A percentile compares a stretch with the other conserved stretches of the same genome.
phyloP scores from a whole-genome alignment of 345 rosid species.

The Hirschfeldia incana region DNA sequence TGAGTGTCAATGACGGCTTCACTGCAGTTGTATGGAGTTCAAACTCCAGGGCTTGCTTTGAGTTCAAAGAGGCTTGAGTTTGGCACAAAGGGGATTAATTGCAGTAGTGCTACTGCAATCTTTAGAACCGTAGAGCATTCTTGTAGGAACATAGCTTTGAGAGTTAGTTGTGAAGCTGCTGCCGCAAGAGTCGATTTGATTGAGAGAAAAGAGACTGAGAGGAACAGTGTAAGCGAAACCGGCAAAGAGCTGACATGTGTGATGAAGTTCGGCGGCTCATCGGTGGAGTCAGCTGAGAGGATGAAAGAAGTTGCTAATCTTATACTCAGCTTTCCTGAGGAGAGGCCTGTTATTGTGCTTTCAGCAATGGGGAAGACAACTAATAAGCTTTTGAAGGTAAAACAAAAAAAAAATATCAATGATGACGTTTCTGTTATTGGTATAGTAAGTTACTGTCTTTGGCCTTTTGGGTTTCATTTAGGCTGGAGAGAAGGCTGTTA shows the following conservation, averaged over 20 bases:
- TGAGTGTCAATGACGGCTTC: slow-evolving; percentile 24
- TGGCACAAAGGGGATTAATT: slow-evolving; percentile 14
- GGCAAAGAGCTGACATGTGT: slow-evolving; percentile 51
- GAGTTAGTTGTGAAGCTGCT: slow-evolving; percentile 38
- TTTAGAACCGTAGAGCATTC: slow-evolving; percentile 37
- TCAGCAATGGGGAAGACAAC: slow-evolving; percentile 97
- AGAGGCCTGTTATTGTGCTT: slow-evolving; percentile 78
- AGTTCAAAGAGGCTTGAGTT: slow-evolving; percentile 27
- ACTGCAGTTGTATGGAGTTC: slow-evolving; percentile 36
- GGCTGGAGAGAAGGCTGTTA: slow-evolving; percentile 94
- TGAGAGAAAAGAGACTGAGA: slow-evolving; percentile 23
- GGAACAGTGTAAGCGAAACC: not conserved
- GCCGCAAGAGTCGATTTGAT: slow-evolving; percentile 34
- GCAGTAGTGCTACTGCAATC: not conserved
- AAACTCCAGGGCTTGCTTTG: slow-evolving; percentile 39
- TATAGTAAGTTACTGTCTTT: not conserved
- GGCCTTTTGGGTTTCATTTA: slow-evolving; percentile 24
- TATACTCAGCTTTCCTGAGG: slow-evolving; percentile 72
- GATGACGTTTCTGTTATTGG: not conserved
- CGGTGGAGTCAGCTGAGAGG: slow-evolving; percentile 75
- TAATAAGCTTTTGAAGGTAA: slow-evolving; percentile 70
- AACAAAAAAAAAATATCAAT: not conserved
- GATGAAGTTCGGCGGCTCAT: slow-evolving; percentile 95
- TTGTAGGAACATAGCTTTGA: slow-evolving; percentile 34
- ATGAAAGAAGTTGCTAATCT: slow-evolving; percentile 84